Percentiles rank a stretch among this genome's conserved stretches.
phyloP scores from a whole-genome alignment of 805 yeast genomes.

The Kodamaea leandrae region DNA sequence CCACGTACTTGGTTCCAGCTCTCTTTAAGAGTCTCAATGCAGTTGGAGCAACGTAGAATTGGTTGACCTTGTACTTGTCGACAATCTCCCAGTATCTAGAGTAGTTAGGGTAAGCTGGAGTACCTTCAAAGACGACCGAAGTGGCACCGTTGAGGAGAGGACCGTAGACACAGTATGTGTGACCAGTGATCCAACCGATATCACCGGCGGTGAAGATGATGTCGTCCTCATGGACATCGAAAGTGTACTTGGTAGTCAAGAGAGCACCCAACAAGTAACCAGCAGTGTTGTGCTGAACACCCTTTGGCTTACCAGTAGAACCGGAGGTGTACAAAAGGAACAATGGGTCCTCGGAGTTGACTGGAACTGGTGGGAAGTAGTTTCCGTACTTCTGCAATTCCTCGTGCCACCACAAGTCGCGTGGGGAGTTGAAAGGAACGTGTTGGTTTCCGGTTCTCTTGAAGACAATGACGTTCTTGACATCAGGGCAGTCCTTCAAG shows the following conservation, averaged over 20 bases:
- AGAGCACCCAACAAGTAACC: conserved; percentile 94
- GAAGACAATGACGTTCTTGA: conserved; percentile 81
- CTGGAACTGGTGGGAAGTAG: conserved; percentile 84
- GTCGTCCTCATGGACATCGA: conserved; percentile 88
- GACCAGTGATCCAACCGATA: conserved; percentile 99
- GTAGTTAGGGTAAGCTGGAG: conserved; percentile 94
- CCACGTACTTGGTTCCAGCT: conserved; percentile 84
- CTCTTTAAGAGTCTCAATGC: conserved; percentile 87
- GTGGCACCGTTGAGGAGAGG: conserved; percentile 86
- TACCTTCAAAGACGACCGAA: conserved; percentile 91
- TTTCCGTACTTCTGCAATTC: conserved; percentile 77
- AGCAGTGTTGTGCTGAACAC: conserved; percentile 92
- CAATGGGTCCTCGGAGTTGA: conserved; percentile 89
- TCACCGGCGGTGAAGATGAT: conserved; percentile 95
- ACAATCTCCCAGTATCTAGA: conserved; percentile 97
- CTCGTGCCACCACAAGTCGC: conserved; percentile 97
- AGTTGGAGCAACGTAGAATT: conserved; percentile 98
- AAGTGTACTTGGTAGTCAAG: conserved; percentile 86
- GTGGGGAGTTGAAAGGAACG: conserved; percentile 69
- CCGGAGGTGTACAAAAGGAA: conserved; percentile 96
- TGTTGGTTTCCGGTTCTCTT: conserved; percentile 78
- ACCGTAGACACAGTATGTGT: conserved; percentile 92
- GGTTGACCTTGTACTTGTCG: conserved; percentile 87
- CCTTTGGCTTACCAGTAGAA: conserved; percentile 97
- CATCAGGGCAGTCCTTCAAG: conserved; percentile 66